Percentiles rank a stretch among this genome's conserved stretches.
Conservation (phyloP, 1,139 yeast species). For the Taiozyma onychis region DNA sequence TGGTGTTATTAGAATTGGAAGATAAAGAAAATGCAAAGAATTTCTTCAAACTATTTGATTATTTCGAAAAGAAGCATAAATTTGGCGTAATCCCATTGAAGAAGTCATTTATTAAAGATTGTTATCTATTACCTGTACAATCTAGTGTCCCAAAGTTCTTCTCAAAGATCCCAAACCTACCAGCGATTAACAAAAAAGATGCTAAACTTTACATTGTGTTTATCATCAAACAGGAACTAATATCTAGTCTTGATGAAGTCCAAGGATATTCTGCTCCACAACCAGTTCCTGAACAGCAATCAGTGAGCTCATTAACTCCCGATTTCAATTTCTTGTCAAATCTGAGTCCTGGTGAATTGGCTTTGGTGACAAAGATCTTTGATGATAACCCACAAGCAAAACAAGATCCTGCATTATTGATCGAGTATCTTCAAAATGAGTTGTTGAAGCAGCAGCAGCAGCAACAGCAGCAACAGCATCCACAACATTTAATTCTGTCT, state of each 20-base stretch:
- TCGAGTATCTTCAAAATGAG: slow-evolving; percentile 15
- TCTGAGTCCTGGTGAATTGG: slow-evolving; percentile 13
- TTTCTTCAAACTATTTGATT: slow-evolving; percentile 46
- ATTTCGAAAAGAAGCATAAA: slow-evolving; percentile 43
- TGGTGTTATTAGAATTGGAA: slow-evolving; percentile 42
- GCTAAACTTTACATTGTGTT: slow-evolving; percentile 40
- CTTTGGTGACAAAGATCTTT: slow-evolving; percentile 17
- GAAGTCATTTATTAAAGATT: slow-evolving; percentile 54
- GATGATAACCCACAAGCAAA: slow-evolving; percentile 17
- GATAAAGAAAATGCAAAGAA: slow-evolving; percentile 16
- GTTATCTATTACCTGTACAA: slow-evolving; percentile 47
- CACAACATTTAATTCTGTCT: neutral
- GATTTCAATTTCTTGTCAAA: slow-evolving; percentile 15
- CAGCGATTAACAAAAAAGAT: slow-evolving; percentile 14
- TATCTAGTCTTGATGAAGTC: slow-evolving; percentile 2
- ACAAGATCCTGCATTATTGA: slow-evolving; percentile 15
- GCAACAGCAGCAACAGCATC: neutral
- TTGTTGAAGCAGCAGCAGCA: neutral
- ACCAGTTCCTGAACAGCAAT: neutral
- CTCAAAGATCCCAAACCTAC: slow-evolving; percentile 6
- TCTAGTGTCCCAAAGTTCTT: slow-evolving; percentile 25
- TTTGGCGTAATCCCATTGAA: slow-evolving; percentile 57
- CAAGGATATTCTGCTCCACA: neutral
- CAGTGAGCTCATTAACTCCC: neutral
- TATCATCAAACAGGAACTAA: slow-evolving; percentile 40